Percentiles rank a stretch among this genome's conserved stretches.
Conservation (phyloP, 495 filamentous ascomycete species). For the Chaetomium cochliodes region DNA sequence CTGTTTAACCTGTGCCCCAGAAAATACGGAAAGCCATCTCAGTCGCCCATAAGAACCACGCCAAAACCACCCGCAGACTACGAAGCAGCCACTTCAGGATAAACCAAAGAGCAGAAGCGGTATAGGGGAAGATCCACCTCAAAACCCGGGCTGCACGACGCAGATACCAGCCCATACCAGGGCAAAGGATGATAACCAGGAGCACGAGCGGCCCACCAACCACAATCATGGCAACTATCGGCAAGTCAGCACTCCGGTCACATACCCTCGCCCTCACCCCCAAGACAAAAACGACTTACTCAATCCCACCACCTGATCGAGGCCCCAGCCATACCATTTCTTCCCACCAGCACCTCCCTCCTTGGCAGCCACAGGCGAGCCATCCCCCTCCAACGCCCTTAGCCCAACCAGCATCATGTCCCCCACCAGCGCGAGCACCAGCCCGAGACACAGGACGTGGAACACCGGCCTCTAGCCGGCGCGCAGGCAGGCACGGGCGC, state of each 20-base stretch:
- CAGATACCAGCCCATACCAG: conserved; percentile 2
- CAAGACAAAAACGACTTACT: background rate
- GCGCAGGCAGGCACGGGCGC: background rate
- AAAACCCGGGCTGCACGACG: background rate
- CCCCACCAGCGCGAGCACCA: background rate
- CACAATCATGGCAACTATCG: background rate
- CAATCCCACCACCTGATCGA: background rate
- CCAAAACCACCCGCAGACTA: background rate
- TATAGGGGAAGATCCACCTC: background rate
- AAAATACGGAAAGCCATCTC: background rate
- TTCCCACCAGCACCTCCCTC: background rate
- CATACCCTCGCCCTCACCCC: background rate
- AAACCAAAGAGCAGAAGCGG: background rate
- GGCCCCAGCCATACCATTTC: background rate
- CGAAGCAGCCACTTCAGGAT: background rate
- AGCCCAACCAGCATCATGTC: background rate
- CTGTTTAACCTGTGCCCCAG: background rate
- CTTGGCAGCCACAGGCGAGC: background rate
- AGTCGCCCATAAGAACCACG: background rate
- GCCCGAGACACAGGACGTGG: conserved; percentile 1
- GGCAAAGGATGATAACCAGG: background rate
- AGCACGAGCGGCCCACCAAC: conserved; percentile 5
- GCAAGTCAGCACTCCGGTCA: background rate
- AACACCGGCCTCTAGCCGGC: conserved; percentile 17
- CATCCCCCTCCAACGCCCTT: background rate